A percentile compares a stretch with the other conserved stretches of the same genome.
phyloP scores from a whole-genome alignment of 306 rosid species.

The Acacia melanoxylon region DNA sequence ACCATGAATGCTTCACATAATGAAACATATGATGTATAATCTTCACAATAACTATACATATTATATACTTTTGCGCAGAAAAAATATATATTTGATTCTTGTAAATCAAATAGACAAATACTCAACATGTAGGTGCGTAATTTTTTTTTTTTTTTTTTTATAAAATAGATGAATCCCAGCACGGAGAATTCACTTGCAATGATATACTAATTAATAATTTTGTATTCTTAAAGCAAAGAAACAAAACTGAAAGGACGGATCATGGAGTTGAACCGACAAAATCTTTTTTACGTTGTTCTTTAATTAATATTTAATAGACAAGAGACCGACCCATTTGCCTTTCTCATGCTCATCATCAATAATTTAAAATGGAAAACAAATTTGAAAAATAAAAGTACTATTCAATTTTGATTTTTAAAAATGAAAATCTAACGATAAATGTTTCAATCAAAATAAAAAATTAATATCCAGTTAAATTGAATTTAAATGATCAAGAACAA shows the following conservation, averaged over 20 bases:
- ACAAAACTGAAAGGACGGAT: not conserved
- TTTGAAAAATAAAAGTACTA: not conserved
- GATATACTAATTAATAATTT: not conserved
- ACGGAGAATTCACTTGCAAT: not conserved
- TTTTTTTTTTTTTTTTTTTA: too few relatives aligned
- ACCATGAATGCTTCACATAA: not conserved
- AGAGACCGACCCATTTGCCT: conserved; percentile 39
- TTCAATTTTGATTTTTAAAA: not conserved
- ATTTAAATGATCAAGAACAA: too few relatives aligned
- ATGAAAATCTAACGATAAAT: not conserved
- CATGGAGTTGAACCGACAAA: conserved; percentile 35
- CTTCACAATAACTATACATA: not conserved
- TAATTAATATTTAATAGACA: conserved; percentile 1
- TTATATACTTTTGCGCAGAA: not conserved
- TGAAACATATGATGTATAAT: not conserved
- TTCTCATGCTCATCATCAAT: not conserved
- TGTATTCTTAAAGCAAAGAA: not conserved
- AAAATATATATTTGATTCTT: too few relatives aligned
- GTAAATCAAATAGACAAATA: too few relatives aligned
- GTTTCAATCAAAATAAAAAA: too few relatives aligned
- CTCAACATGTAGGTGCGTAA: too few relatives aligned
- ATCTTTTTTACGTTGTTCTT: not conserved
- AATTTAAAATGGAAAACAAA: not conserved
- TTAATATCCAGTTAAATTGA: not conserved
- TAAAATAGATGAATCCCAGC: not conserved